Conservation (phyloP, 768 basidiomycete genomes). For the Russula olivacea region DNA sequence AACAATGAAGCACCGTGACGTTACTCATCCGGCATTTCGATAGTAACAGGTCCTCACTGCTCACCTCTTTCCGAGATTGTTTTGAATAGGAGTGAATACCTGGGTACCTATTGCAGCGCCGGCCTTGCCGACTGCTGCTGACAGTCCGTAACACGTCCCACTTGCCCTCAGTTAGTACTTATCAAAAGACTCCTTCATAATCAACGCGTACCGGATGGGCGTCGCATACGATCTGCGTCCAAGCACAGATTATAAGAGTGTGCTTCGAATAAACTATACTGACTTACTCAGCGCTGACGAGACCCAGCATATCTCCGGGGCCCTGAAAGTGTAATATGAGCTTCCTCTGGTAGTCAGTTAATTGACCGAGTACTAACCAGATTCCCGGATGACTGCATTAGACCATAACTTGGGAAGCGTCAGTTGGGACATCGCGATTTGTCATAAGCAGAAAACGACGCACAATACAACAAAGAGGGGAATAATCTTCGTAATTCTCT, state of each 20-base stretch:
- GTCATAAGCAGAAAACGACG: constrained; percentile 25
- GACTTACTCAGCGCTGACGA: constrained; percentile 59
- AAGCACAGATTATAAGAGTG: not conserved
- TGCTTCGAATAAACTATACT: not conserved
- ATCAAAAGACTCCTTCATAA: not conserved
- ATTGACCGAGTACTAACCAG: constrained; percentile 28
- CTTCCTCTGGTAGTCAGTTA: not conserved
- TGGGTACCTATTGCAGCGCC: constrained; percentile 71
- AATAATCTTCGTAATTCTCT: constrained; percentile 54
- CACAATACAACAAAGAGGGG: constrained; percentile 66
- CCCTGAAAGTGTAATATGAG: constrained; percentile 37
- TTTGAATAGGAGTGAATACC: constrained; percentile 63
- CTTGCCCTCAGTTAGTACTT: constrained; percentile 29
- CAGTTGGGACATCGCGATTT: not conserved
- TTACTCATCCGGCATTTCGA: not conserved
- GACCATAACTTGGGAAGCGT: constrained; percentile 46
- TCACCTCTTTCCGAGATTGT: constrained; percentile 58
- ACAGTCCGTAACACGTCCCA: constrained; percentile 65
- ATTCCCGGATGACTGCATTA: constrained; percentile 72
- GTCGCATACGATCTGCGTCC: constrained; percentile 52
- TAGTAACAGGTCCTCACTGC: constrained; percentile 18
- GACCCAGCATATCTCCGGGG: constrained; percentile 65
- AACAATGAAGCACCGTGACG: not conserved
- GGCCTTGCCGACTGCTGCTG: constrained; percentile 61
- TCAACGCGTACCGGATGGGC: constrained; percentile 45